Evolutionary conservation across 192 early-diverging fungal species (phyloP).

Genomic region (Kappamyces sp.): DNA sequence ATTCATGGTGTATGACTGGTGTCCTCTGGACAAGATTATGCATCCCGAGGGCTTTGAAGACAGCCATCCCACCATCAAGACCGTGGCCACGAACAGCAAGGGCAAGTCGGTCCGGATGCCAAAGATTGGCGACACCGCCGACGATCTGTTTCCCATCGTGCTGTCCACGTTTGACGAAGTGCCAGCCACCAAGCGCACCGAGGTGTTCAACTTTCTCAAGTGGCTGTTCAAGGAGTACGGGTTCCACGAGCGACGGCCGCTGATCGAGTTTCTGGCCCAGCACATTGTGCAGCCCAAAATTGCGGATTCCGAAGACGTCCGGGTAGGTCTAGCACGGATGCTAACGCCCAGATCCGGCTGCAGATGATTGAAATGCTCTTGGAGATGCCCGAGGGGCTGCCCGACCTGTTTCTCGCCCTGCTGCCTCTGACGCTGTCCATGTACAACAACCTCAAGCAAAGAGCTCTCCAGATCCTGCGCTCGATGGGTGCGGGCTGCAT

Average conservation of each 20-base stretch:
- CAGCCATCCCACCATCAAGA: constrained; percentile 12
- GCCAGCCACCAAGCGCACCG: constrained; percentile 12
- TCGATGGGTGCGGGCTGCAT: constrained; percentile 23
- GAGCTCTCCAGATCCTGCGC: constrained; percentile 19
- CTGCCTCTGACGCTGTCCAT: constrained; percentile 25
- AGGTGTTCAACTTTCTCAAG: constrained; percentile 32
- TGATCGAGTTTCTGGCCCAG: constrained; percentile 20
- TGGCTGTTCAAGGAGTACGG: constrained; percentile 38
- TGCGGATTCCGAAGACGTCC: constrained; percentile 10
- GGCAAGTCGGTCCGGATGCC: constrained; percentile 14
- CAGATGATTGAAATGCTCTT: constrained; percentile 25
- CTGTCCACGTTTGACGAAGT: constrained; percentile 8
- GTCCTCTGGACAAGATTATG: constrained; percentile 29
- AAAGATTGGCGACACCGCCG: constrained; percentile 18
- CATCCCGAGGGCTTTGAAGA: constrained; percentile 8
- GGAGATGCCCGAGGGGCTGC: constrained; percentile 18
- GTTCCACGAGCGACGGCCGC: constrained; percentile 24
- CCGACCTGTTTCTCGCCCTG: constrained; percentile 31
- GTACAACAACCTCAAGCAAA: constrained; percentile 25
- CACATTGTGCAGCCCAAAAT: constrained; percentile 18
- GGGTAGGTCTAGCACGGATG: background rate
- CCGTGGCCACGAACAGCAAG: constrained; percentile 1
- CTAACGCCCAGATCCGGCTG: constrained; percentile 17
- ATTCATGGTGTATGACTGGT: constrained; percentile 36
- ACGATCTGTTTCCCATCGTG: constrained; percentile 19